These are phyloP conservation scores for Dichomitus squalens DNA, from an alignment of 1,284 basidiomycete species.

Conservation along the genomic window DNA sequence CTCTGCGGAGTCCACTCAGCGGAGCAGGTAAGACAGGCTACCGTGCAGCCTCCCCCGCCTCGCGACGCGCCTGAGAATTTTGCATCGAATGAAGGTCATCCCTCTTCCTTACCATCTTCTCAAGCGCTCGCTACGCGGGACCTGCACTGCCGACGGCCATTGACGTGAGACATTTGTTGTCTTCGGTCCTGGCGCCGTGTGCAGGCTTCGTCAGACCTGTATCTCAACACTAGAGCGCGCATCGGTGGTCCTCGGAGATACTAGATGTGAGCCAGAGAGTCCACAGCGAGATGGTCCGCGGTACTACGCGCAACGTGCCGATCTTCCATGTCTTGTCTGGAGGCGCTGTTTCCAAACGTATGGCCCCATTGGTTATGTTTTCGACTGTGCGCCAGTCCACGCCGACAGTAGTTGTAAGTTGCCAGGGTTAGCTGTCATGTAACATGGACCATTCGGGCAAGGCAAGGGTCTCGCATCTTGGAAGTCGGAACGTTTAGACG, in stretches of 20 bases:
- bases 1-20: too few relatives aligned
- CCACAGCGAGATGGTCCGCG: neutral
- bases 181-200: neutral
- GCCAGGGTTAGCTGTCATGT: too few relatives aligned
- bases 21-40: too few relatives aligned
- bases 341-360: neutral
- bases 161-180: too few relatives aligned
- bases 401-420: neutral
- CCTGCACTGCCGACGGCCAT: too few relatives aligned
- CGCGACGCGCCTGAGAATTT: too few relatives aligned
- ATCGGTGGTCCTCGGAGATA: neutral
- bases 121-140: too few relatives aligned
- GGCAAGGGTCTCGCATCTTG: too few relatives aligned
- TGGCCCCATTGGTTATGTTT: too few relatives aligned
- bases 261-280: neutral
- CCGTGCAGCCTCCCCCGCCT: too few relatives aligned
- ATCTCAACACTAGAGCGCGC: neutral
- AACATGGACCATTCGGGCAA: neutral
- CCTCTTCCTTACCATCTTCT: too few relatives aligned
- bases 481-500: neutral
- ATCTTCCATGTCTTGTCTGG: neutral
- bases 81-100: too few relatives aligned
- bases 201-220: neutral
- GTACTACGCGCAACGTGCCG: neutral
- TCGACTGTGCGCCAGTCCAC: neutral